Evolutionary conservation across 2,329 filamentous ascomycete genomes (phyloP).

Genomic region (Aspergillus sergii): DNA sequence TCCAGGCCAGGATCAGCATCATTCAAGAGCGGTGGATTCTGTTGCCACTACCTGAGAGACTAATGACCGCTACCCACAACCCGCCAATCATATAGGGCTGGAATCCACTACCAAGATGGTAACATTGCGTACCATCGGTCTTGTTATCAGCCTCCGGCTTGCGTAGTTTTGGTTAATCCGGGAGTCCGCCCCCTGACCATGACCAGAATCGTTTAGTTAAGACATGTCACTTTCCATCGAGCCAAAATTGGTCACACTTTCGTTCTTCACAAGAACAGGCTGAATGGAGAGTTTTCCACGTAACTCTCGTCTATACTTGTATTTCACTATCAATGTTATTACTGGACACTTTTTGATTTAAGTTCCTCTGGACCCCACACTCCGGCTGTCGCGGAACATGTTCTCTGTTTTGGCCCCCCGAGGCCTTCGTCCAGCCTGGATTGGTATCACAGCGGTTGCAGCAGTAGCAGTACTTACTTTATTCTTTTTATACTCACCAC

Average conservation of each 20-base stretch:
- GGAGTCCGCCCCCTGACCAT: neutral
- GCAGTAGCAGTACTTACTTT: neutral
- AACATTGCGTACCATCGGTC: neutral
- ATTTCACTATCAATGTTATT: neutral
- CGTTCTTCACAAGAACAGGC: no score
- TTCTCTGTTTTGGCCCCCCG: neutral
- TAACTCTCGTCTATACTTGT: neutral
- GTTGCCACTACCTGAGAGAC: neutral
- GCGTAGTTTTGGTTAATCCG: neutral
- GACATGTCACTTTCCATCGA: neutral
- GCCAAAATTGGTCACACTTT: neutral
- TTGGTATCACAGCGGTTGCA: neutral
- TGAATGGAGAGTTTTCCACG: accelerated
- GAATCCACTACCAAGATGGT: neutral
- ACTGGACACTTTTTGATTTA: neutral
- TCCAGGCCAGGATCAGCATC: neutral
- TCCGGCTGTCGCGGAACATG: neutral
- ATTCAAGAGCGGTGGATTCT: neutral
- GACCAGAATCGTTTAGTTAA: neutral
- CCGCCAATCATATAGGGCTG: neutral
- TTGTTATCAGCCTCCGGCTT: neutral
- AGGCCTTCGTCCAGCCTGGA: neutral
- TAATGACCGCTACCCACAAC: neutral
- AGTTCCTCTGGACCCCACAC: neutral
- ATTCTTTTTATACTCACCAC: neutral